Evolutionary conservation across 257 asterid genomes (phyloP).

Genomic region (Gentiana macrophylla): DNA sequence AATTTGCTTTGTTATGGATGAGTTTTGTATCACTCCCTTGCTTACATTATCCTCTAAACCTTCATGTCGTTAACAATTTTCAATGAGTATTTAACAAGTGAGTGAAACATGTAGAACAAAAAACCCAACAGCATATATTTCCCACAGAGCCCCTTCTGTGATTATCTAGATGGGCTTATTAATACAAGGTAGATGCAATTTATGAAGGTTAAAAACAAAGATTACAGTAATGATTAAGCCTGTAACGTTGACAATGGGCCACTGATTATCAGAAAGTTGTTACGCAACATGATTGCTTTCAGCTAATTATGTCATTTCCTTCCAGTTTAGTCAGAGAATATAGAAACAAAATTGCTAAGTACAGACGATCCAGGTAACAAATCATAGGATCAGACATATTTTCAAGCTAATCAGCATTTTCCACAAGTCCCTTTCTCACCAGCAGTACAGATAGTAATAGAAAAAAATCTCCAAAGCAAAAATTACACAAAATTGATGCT

Average conservation of each 20-base stretch:
- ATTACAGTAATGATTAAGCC: background rate
- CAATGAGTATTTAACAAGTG: too few species aligned
- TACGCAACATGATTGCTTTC: too few species aligned
- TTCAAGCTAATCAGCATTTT: background rate
- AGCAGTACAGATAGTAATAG: background rate
- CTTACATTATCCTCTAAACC: too few species aligned
- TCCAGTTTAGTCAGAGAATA: background rate
- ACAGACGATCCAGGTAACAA: background rate
- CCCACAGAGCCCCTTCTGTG: too few species aligned
- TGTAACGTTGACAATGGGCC: too few species aligned
- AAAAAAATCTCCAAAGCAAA: background rate
- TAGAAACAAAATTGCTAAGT: background rate
- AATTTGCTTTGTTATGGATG: too few species aligned
- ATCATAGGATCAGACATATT: background rate
- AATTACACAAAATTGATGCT: background rate
- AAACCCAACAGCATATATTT: too few species aligned
- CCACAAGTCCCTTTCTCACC: background rate
- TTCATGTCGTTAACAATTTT: too few species aligned
- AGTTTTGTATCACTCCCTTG: too few species aligned
- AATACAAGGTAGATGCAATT: background rate
- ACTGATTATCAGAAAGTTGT: too few species aligned
- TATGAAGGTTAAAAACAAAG: background rate
- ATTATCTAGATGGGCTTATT: too few species aligned
- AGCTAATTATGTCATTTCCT: background rate
- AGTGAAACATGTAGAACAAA: too few species aligned